Evolutionary conservation across 495 filamentous ascomycete genomes (phyloP).

Genomic region (Hypoxylon rickii): DNA sequence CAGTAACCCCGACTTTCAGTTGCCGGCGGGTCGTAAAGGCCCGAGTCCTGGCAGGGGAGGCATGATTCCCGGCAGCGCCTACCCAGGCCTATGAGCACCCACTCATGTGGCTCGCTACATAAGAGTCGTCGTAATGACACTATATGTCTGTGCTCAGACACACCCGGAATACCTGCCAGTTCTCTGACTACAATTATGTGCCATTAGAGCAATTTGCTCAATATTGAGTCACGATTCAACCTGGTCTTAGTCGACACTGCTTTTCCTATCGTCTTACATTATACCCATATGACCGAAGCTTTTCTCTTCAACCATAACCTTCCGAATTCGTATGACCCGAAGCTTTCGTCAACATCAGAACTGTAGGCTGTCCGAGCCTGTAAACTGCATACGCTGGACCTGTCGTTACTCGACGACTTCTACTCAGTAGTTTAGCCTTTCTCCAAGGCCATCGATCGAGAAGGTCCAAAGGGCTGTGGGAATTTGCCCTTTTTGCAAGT

Average conservation of each 20-base stretch:
- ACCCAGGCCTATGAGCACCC: constrained; percentile 39
- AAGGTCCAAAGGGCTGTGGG: neutral
- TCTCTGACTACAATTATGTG: constrained; percentile 9
- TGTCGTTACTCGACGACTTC: neutral
- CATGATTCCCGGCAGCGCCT: constrained; percentile 46
- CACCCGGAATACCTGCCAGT: neutral
- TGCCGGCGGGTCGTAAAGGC: constrained; percentile 45
- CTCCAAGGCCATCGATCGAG: neutral
- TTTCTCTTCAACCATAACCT: constrained; percentile 26
- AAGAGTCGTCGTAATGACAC: constrained; percentile 5
- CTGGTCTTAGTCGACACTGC: constrained; percentile 1
- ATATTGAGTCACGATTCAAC: constrained; percentile 4
- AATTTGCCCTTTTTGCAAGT: constrained; percentile 5
- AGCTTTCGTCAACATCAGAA: neutral
- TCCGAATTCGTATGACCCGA: neutral
- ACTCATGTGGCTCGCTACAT: too few relatives aligned
- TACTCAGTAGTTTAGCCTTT: neutral
- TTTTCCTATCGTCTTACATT: constrained; percentile 24
- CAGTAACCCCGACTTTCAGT: constrained; percentile 76
- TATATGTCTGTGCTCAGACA: neutral
- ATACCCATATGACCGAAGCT: constrained; percentile 20
- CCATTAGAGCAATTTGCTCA: constrained; percentile 10
- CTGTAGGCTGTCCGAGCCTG: constrained; percentile 9
- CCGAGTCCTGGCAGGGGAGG: constrained; percentile 22
- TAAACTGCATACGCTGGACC: constrained; percentile 2